phyloP scores from a whole-genome alignment of 208 protist species.

The Spironucleus salmonicida region DNA sequence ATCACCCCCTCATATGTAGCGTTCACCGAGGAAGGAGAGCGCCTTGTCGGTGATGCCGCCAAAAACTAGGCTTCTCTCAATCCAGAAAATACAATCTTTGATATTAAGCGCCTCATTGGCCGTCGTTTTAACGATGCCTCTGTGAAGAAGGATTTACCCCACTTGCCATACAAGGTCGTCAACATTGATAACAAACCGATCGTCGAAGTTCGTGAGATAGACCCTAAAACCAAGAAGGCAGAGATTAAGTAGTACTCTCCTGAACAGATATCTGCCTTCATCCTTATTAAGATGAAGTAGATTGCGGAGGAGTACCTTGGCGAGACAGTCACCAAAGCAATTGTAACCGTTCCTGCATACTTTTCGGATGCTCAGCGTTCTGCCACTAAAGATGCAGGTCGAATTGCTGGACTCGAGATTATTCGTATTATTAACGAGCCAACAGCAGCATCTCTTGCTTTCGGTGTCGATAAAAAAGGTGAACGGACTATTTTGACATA shows the following conservation, averaged over 20 bases:
- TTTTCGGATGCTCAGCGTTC: conserved; percentile 96
- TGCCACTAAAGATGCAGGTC: conserved; percentile 93
- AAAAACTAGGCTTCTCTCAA: conserved; percentile 67
- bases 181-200: not conserved
- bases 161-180: conserved; percentile 34
- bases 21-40: conserved; percentile 75
- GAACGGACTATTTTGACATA: conserved; percentile 36
- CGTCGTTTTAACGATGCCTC: not conserved
- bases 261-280: conserved; percentile 80
- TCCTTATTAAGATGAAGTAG: conserved; percentile 85
- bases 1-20: conserved; percentile 94
- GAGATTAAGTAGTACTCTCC: conserved; percentile 70
- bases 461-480: conserved; percentile 73
- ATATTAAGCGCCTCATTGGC: conserved; percentile 39
- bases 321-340: conserved; percentile 64
- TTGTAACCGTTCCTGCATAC: conserved; percentile 94
- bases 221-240: conserved; percentile 45
- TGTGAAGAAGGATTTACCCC: not conserved
- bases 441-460: conserved; percentile 82
- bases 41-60: conserved; percentile 80
- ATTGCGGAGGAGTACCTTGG: conserved; percentile 83
- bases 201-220: conserved; percentile 31
- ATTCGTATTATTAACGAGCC: conserved; percentile 93
- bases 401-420: conserved; percentile 85
- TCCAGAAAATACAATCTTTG: conserved; percentile 55